Evolutionary conservation across 78 protist genomes (phyloP), one percentile per base, ranked within the genome.

Genomic region (Dictyostelium purpureum): DNA sequence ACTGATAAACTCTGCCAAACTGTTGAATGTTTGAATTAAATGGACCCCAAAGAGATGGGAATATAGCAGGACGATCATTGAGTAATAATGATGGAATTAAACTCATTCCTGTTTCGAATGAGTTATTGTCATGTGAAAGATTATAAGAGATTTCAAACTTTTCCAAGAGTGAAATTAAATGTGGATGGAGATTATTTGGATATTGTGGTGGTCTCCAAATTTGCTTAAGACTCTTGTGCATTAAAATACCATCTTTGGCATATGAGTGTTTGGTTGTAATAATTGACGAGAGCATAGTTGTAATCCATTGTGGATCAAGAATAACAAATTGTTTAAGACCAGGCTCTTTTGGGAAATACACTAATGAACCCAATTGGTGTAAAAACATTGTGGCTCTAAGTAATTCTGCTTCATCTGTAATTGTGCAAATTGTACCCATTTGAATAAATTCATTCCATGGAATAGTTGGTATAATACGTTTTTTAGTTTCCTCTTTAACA

Each of bases 141-240:
- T 59, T 73, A 38, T 59, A 85, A 11, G 90, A 90, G 71, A 90
- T 90, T 75, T 90, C 94, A 70, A 90, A 90, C 43, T 79, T 90
- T 28, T 90, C 94, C 61, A 90, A 49, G n/a, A 90, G 21, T 2
- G 73, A 45, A 14, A 93, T 67, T 54, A 93, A 45, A 54, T 79
- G 79, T 7, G 90, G 75, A 74, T 93, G 96, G 4, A 93, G 28
- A 31, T 93, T n/a, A 9, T 74, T 43, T 24, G 96, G 96, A 56
- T 93, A 93, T 31, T 42, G 56, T 26, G 95, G 95, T 16, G 87
- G 82, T 70, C 87, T 69, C 96, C 96, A 93, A 51, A 93, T 80
- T 57, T 77, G 83, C 67, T 80, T 87, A 45, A 93, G 51, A 56
- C 70, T 69, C 61, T 79, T 93, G 40, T 75, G 81, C 2, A 31